A percentile compares a stretch with the other conserved stretches of the same genome.
Evolutionary conservation across 1,284 basidiomycete genomes (phyloP).

Genomic region (Meripilus lineatus): DNA sequence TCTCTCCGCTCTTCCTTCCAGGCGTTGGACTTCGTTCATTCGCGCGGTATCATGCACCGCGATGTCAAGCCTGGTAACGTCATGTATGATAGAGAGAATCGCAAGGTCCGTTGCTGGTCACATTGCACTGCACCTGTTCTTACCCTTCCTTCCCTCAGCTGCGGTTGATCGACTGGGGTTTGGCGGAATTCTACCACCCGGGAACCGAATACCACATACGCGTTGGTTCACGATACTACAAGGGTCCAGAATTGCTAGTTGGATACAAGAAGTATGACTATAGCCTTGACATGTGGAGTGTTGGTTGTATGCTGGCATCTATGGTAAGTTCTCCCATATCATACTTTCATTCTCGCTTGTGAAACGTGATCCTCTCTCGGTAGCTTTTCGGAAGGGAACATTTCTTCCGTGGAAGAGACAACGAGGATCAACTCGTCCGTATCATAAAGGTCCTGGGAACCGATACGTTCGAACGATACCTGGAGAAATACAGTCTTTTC

Average conservation of each 20-base stretch:
- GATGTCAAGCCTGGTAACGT: constrained; percentile 92
- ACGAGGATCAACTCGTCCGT: constrained; percentile 86
- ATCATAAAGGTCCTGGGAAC: constrained; percentile 87
- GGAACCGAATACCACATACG: constrained; percentile 84
- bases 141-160: constrained; percentile 43
- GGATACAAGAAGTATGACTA: constrained; percentile 88
- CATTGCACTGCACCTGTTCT: background rate
- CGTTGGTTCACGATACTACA: constrained; percentile 89
- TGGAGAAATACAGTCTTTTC: constrained; percentile 73
- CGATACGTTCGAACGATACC: constrained; percentile 71
- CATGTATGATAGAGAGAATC: constrained; percentile 83
- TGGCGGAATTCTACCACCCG: constrained; percentile 91
- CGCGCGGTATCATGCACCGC: constrained; percentile 86
- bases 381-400: constrained; percentile 85
- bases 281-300: constrained; percentile 82
- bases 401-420: constrained; percentile 88
- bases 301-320: constrained; percentile 86
- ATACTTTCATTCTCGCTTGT: constrained; percentile 1
- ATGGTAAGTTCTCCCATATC: constrained; percentile 50
- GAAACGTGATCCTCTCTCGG: background rate
- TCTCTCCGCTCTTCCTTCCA: constrained; percentile 22
- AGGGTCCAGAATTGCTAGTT: constrained; percentile 84
- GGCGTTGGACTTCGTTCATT: constrained; percentile 88
- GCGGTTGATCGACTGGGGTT: constrained; percentile 87
- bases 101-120: constrained; percentile 45